These are phyloP conservation scores for Populus pruinosa DNA, from an alignment of 345 rosid species.

Conservation along the genomic window DNA sequence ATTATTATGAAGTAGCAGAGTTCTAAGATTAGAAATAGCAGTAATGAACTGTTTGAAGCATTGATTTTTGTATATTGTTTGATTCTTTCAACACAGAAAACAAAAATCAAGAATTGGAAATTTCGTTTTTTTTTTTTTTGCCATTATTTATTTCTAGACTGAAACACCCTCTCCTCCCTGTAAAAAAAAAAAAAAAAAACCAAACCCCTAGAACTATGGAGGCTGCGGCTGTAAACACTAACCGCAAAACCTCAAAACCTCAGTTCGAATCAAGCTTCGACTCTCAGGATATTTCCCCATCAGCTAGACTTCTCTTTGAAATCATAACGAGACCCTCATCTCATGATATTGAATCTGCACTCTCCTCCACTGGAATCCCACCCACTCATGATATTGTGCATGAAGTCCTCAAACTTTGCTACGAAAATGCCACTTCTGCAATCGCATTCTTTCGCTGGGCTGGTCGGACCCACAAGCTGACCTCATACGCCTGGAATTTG, in stretches of 20 bases:
- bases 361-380: slow-evolving; percentile 29
- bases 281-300: slow-evolving; percentile 25
- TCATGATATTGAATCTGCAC: slow-evolving; percentile 34
- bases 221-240: background rate
- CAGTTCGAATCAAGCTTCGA: background rate
- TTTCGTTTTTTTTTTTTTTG: too few species aligned
- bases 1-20: background rate
- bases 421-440: slow-evolving; percentile 36
- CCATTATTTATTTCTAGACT: background rate
- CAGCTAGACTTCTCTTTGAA: slow-evolving; percentile 34
- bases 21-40: background rate
- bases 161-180: background rate
- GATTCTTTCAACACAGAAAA: background rate
- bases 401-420: slow-evolving; percentile 44
- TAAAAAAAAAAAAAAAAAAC: background rate
- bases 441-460: slow-evolving; percentile 56
- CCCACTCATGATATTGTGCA: slow-evolving; percentile 35
- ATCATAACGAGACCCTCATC: slow-evolving; percentile 30
- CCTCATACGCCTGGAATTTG: slow-evolving; percentile 44
- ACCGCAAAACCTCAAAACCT: background rate
- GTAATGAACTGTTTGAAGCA: background rate
- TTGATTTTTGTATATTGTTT: too few species aligned
- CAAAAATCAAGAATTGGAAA: background rate
- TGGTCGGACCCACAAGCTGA: slow-evolving; percentile 28
- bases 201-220: background rate